A percentile compares a stretch with the other conserved stretches of the same genome.
Conservation (phyloP, 2,329 filamentous ascomycete genomes). For the Didymella keratinophila region DNA sequence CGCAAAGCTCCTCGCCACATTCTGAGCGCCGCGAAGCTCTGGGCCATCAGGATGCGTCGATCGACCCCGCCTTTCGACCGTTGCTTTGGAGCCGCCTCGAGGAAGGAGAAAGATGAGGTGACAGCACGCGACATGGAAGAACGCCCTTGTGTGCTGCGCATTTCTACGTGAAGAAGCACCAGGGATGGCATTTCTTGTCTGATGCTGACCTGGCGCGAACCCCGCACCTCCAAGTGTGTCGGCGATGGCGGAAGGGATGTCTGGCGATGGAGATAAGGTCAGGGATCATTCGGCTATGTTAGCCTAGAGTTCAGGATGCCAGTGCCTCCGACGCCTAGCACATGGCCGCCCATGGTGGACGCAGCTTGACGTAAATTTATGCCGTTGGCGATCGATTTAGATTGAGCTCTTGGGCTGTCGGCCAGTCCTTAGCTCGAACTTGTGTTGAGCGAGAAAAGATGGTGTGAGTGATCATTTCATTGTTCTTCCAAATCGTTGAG, state of each 20-base stretch:
- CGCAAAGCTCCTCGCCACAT: constrained; percentile 29
- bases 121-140: constrained; percentile 1
- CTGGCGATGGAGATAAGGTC: constrained; percentile 5
- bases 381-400: constrained; percentile 8
- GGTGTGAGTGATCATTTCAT: constrained; percentile 10
- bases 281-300: constrained; percentile 14
- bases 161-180: background rate
- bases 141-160: background rate
- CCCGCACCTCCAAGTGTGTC: constrained; percentile 22
- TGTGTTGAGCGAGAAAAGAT: background rate
- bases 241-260: background rate
- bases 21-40: constrained; percentile 18
- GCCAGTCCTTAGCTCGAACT: constrained; percentile 1
- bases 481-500: constrained; percentile 12
- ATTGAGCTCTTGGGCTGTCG: background rate
- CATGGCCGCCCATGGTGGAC: constrained; percentile 5
- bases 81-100: constrained; percentile 22
- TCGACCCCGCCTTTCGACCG: constrained; percentile 31
- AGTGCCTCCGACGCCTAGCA: constrained; percentile 8
- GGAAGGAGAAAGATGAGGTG: background rate
- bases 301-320: constrained; percentile 3
- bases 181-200: background rate
- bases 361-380: constrained; percentile 18
- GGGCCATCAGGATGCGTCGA: constrained; percentile 22
- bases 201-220: constrained; percentile 24